Base-by-base conservation (phyloP, 1,139 yeast genomes). In the Diutina ranongensis region DNA sequence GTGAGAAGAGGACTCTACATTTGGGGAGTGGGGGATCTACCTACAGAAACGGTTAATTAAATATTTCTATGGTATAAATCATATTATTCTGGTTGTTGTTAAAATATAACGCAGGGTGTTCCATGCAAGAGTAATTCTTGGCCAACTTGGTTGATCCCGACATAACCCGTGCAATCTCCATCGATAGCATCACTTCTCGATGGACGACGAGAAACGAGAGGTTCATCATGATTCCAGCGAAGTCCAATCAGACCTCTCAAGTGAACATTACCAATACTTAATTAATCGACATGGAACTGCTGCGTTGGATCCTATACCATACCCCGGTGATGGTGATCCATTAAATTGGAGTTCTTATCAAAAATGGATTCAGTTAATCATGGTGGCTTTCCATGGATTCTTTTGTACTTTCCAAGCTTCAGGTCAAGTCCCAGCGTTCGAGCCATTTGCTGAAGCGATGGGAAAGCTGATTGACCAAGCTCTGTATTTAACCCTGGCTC, bases 301-400 rank as follows among this genome's bases (percentile, higher is more conserved):
- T 7, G 9, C 15, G 20, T 16, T 38, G 21, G 33, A 38, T 32
- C 42, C 42, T 1, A 2, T 38, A 1, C 42, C 42, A 1, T 20
- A 5, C 3, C 31, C 32, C n/a, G 8, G 12, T 13, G 32, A 25
- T 15, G 42, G 33, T 8, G 42, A 38, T 25, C 42, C 42, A 1
- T 18, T 38, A 4, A 38, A 38, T 25, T 38, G 42, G 42, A 8
- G 21, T 13, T 16, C 16, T 13, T 3, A 4, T 3, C 32, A 25
- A 5, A 38, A 38, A 38, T 38, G 42, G 42, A 25, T 16, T 20
- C 42, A 38, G 21, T 16, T 38, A 5, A 9, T 25, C 4, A 38
- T 38, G 42, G 42, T 38, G 21, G 42, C 42, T 4, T 38, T 38
- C 42, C 42, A 38, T 25, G 42, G 42, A 21, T 38, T 38, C 21